Base-by-base conservation (phyloP, 176 grass and related monocot genomes). In the Phoenix dactylifera region DNA sequence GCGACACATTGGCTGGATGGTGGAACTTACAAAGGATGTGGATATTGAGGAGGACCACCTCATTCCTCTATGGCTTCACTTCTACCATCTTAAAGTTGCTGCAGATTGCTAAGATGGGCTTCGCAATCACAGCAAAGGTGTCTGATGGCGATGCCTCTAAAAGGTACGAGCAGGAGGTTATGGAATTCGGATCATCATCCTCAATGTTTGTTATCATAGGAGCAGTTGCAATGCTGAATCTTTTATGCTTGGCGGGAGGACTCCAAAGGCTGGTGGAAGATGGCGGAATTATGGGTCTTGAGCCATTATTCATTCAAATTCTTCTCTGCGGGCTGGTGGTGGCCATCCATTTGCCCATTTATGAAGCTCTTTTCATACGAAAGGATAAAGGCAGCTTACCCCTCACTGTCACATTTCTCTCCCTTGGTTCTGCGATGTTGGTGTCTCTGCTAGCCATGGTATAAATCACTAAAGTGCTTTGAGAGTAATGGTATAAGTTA, bases 1-100 rank as follows among this genome's bases (percentile, higher is more conserved):
- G 91, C 62, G 57, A 74, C 26, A 86, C 90, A 7, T 52, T 73
- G 25, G 77, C 44, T 67, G 77, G 73, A 22, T 92, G 83, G 83
- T 92, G 88, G 83, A 92, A 92, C 57, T 79, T 63, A 56, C 88
- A 92, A 56, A 77, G 83, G 44, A 85, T 79, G 62, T 85, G 77
- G 91, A 15, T 95, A 19, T 39, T 89, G 15, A 86, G 16, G 66
- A 89, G 86, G 77, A 73, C 76, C 66, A 83, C 77, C 53, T 85
- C 86, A 0, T 96, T 84, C 18, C 77, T 86, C 12, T 90, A 68
- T 25, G 75, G 63, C 19, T 7, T 23, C 29, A 67, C 79, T 50
- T 83, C 84, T 15, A 72, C 61, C 18, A 17, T 76, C 29, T 22
- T 80, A 7, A 84, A 77, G 15, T 6, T 87, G 19, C 20, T 87